A percentile compares a stretch with the other conserved stretches of the same genome.
phyloP scores from a whole-genome alignment of 192 early-diverging fungal genomes.

The Coemansia umbellata region DNA sequence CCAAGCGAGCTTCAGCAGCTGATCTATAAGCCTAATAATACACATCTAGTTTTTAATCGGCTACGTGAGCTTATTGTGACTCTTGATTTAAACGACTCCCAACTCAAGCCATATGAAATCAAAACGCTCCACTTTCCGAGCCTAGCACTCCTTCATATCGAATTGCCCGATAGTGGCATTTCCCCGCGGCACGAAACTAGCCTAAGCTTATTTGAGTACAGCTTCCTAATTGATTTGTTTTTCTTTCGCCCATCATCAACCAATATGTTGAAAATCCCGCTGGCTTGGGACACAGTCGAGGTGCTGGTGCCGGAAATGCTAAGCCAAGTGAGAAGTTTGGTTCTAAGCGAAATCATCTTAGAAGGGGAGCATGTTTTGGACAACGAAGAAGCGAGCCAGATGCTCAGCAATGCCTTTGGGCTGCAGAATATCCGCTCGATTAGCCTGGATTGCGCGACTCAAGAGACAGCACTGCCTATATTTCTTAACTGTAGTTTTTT shows the following conservation, averaged over 20 bases:
- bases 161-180: not conserved
- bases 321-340: not conserved
- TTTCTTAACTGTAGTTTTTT: not conserved
- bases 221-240: slow-evolving; percentile 7
- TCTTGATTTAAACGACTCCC: slow-evolving; percentile 1
- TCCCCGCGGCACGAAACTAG: slow-evolving; percentile 6
- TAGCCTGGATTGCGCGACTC: not conserved
- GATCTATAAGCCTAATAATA: not conserved
- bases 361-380: slow-evolving; percentile 11
- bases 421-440: not conserved
- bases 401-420: not conserved
- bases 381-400: slow-evolving; percentile 9
- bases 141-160: slow-evolving; percentile 1
- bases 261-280: not conserved
- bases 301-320: slow-evolving; percentile 1
- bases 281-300: slow-evolving; percentile 14
- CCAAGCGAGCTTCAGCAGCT: slow-evolving; percentile 6
- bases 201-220: slow-evolving; percentile 5
- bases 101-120: slow-evolving; percentile 1
- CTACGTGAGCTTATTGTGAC: slow-evolving; percentile 1
- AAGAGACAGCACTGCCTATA: not conserved
- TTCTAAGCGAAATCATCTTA: slow-evolving; percentile 2
- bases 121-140: slow-evolving; percentile 1
- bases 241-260: not conserved
- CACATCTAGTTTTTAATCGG: not conserved